These are phyloP conservation scores for Calonectria honghensis DNA, from an alignment of 2,329 filamentous ascomycete genomes.

Conservation along the genomic window DNA sequence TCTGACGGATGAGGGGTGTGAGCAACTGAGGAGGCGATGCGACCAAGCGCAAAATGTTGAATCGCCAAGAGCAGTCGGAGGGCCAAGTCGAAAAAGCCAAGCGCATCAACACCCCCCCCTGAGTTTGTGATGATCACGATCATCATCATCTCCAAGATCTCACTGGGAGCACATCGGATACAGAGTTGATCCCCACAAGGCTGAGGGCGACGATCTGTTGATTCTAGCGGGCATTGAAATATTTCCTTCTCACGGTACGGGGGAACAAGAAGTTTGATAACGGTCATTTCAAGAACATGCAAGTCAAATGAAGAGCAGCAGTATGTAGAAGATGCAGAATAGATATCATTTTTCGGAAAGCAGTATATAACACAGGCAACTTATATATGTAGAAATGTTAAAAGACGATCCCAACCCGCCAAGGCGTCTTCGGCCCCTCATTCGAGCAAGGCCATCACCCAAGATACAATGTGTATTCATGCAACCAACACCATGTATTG, in stretches of 20 bases:
- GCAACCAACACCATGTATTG: constrained; percentile 41
- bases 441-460: constrained; percentile 40
- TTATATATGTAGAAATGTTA: constrained; percentile 42
- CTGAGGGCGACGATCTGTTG: neutral
- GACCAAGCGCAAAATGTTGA: constrained; percentile 16
- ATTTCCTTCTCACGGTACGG: neutral
- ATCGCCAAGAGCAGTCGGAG: neutral
- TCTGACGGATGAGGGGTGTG: constrained; percentile 25
- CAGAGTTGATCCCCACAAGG: constrained; percentile 12
- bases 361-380: constrained; percentile 51
- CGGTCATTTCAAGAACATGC: neutral
- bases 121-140: constrained; percentile 24
- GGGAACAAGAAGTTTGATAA: neutral
- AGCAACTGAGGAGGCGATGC: neutral
- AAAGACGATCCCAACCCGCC: constrained; percentile 48
- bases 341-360: constrained; percentile 38
- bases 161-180: neutral
- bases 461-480: constrained; percentile 39
- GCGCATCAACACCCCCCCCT: neutral
- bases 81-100: neutral
- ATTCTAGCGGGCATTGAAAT: no score
- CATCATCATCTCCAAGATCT: constrained; percentile 19
- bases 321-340: constrained; percentile 1
- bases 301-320: neutral
- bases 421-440: constrained; percentile 35